These are phyloP conservation scores for Podospora pseudoanserina DNA, from an alignment of 495 filamentous ascomycete species.

Conservation along the genomic window DNA sequence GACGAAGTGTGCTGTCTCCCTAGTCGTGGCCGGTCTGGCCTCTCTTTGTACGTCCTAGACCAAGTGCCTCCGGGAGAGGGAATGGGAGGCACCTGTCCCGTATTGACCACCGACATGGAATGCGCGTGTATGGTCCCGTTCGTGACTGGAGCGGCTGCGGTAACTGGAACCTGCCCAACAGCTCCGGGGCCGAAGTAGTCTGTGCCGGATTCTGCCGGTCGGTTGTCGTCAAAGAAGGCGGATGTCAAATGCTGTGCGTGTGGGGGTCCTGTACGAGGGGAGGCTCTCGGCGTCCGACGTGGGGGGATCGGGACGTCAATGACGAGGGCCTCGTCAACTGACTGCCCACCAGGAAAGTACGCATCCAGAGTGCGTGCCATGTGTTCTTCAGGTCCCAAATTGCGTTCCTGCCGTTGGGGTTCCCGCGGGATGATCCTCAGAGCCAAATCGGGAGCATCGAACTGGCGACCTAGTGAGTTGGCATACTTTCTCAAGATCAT, in stretches of 20 bases:
- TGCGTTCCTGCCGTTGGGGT: conserved; percentile 66
- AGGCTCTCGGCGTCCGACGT: conserved; percentile 79
- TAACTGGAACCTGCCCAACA: conserved; percentile 42
- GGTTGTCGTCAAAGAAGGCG: conserved; percentile 59
- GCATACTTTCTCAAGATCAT: conserved; percentile 88
- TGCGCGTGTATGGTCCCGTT: conserved; percentile 38
- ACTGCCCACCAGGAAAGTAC: conserved; percentile 86
- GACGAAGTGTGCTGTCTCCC: conserved; percentile 76
- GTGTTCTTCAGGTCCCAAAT: conserved; percentile 82
- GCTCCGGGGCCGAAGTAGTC: conserved; percentile 94
- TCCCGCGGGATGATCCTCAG: conserved; percentile 88
- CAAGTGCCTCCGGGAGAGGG: conserved; percentile 75
- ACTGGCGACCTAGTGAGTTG: conserved; percentile 83
- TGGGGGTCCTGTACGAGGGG: conserved; percentile 55
- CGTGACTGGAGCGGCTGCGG: conserved; percentile 25
- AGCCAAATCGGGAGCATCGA: conserved; percentile 84
- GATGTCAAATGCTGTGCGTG: conserved; percentile 42
- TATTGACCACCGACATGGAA: conserved; percentile 74
- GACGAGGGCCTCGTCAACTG: conserved; percentile 82
- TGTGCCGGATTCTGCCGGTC: conserved; percentile 66
- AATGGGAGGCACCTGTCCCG: conserved; percentile 73
- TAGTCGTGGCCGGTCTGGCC: conserved; percentile 53
- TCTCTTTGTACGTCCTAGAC: conserved; percentile 39
- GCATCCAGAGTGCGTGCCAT: conserved; percentile 73
- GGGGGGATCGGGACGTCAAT: conserved; percentile 69